Base-by-base conservation (phyloP, 495 filamentous ascomycete genomes). In the Aspergillus asperescens region DNA sequence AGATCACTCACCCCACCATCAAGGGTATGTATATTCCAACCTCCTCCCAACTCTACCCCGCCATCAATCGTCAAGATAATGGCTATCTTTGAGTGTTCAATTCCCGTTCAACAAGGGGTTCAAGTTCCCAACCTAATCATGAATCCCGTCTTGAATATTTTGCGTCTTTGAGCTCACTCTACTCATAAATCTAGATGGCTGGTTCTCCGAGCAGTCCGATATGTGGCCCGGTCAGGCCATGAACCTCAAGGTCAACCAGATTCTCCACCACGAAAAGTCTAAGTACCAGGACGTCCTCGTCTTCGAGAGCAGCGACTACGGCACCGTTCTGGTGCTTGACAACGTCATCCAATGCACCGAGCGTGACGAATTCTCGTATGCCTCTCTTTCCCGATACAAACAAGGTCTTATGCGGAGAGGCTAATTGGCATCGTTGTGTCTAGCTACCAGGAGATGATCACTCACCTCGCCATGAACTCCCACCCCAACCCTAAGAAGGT, bases 211-310 rank as follows among this genome's bases (percentile, higher is more conserved):
- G 75, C 85, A 95, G 71, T 94, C 88, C 52, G 75, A 88, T 62
- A 96, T 96, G 90, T 99, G 94, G 93, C 93, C 93, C 42, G 93
- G 93, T 62, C 94, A 97, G 74, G 93, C 93, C 64, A 96, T 97
- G 92, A 95, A 87, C 57, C 84, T 99, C 68, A 91, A 88, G 77
- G 92, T 99, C 69, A 89, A 99, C 71, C 87, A 95, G 76, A 83
- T 96, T 66, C 77, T 99, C 48, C 94, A 97, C 78, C 91, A 96
- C 76, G 94, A 99, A 79, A 96, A 96, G 80, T 93, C 88, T 78
- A 78, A 91, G 78, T 99, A 96, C 76, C 93, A 99, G 75, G 93
- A 97, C 66, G 91, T 98, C 42, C 83, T 99, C 59, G 88, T 97
- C 74, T 97, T 97, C 76, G 85, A 99, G 81, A 92, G 87, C 63